Base-by-base conservation (phyloP, 2,329 filamentous ascomycete species). In the Didymella sp. region DNA sequence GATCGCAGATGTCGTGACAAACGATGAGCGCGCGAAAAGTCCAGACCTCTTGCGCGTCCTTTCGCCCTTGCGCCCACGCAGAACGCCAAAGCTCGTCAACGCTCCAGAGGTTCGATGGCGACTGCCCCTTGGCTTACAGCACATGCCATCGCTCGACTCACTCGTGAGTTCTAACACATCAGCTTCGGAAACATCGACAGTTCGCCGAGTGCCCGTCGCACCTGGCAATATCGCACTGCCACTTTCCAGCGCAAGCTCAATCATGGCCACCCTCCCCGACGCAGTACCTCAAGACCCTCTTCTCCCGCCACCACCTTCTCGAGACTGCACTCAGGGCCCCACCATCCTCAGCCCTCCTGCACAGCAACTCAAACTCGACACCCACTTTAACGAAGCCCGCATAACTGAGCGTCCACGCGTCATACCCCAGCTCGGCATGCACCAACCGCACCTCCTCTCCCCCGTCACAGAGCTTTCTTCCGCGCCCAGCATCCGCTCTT, bases 51-150 rank as follows among this genome's bases (percentile, higher is more conserved):
- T 40, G n/a, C 50, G 56, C 6, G 40, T 31, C n/a, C 41, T 58
- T 1, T 54, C 50, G 7, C 46, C 56, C 2, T 22, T 46, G 19
- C 56, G 56, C 22, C 27, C 33, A 17, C 56, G 56, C 7, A 35
- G 46, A 33, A 54, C 56, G 6, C 56, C 56, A 11, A 37, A 42
- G 12, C 56, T 58, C 12, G 30, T 54, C 22, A 54, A 54, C 22
- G 56, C 56, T 13, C 56, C 56, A 25, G 51, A 51, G 8, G 24
- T 58, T 4, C 22, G 19, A 21, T 58, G 56, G 51, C 41, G 37
- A 6, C 25, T 52, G 19, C 24, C 22, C 3, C 43, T 8, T 9
- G 24, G 11, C 19, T n/a, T 44, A 19, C 38, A 30, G 38, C 45
- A 19, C 15, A 22, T 55, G 3, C 17, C 45, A 19, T 55, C 51